phyloP scores from a whole-genome alignment of 345 rosid species.

The Physaria fendleri region DNA sequence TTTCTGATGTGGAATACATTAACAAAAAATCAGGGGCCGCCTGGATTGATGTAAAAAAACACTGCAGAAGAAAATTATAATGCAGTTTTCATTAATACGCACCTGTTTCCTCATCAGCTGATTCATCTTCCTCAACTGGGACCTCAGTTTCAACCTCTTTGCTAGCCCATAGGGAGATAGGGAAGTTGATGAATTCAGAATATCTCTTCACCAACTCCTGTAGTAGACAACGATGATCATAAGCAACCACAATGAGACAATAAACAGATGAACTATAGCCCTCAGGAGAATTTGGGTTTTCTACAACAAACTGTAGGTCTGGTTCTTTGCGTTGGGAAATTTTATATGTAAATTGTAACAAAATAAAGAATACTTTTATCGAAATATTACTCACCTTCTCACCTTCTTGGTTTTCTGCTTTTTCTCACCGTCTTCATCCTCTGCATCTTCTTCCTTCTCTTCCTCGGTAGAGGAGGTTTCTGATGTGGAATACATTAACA shows the following conservation, averaged over 20 bases:
- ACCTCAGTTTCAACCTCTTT: slow-evolving; percentile 91
- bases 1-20: slow-evolving; percentile 38
- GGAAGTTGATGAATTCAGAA: slow-evolving; percentile 97
- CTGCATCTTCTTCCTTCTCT: slow-evolving; percentile 54
- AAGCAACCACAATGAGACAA: not conserved
- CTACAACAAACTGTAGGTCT: not conserved
- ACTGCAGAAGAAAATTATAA: not conserved
- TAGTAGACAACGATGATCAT: slow-evolving; percentile 7
- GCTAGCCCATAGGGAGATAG: slow-evolving; percentile 86
- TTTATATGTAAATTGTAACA: not conserved
- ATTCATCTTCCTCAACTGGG: slow-evolving; percentile 84
- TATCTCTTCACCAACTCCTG: slow-evolving; percentile 97
- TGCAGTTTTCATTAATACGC: slow-evolving; percentile 12
- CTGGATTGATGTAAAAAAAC: not conserved
- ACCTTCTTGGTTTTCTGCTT: slow-evolving; percentile 73
- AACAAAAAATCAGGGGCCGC: slow-evolving; percentile 3
- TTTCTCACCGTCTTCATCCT: slow-evolving; percentile 67
- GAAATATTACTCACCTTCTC: slow-evolving; percentile 48
- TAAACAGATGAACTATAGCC: slow-evolving; percentile 1
- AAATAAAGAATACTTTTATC: not conserved
- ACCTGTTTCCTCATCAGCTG: slow-evolving; percentile 72
- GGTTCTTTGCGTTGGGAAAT: not conserved
- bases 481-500: slow-evolving; percentile 24
- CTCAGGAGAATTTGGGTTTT: not conserved
- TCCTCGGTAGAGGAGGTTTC: slow-evolving; percentile 61